Percentiles rank a stretch among this genome's conserved stretches.
These are phyloP conservation scores for Saturnispora hagleri DNA, from an alignment of 805 yeast species.

Conservation along the genomic window DNA sequence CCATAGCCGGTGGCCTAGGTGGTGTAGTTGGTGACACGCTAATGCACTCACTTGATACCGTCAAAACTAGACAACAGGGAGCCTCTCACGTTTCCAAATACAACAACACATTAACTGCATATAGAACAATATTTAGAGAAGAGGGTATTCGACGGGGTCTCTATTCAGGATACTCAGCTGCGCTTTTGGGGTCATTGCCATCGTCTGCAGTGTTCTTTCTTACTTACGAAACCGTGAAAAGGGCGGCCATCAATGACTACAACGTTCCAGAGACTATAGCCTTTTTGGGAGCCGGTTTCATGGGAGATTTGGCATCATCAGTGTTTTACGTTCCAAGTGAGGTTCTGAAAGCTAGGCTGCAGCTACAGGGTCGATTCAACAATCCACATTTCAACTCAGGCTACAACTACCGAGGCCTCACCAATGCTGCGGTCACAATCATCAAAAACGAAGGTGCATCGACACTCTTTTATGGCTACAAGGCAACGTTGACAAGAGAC, in stretches of 20 bases:
- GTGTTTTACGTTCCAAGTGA: conserved; percentile 91
- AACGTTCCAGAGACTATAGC: conserved; percentile 69
- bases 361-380: conserved; percentile 81
- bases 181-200: conserved; percentile 87
- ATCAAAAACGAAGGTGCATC: conserved; percentile 59
- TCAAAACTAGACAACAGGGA: conserved; percentile 97
- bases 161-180: conserved; percentile 89
- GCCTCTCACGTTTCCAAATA: conserved; percentile 63
- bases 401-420: conserved; percentile 72
- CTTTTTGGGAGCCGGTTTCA: conserved; percentile 75
- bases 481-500: conserved; percentile 87
- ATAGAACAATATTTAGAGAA: conserved; percentile 60
- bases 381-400: conserved; percentile 74
- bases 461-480: conserved; percentile 83
- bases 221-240: conserved; percentile 75
- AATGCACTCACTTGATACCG: conserved; percentile 96
- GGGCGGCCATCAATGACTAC: conserved; percentile 54
- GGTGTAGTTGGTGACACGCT: conserved; percentile 86
- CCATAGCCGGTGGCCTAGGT: conserved; percentile 90
- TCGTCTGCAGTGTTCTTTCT: conserved; percentile 92
- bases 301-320: conserved; percentile 90
- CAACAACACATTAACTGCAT: conserved; percentile 67
- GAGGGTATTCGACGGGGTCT: conserved; percentile 83
- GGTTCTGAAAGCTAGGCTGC: conserved; percentile 86
- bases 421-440: conserved; percentile 62